Evolutionary conservation across 1,284 basidiomycete species (phyloP).

Genomic region (Cutaneotrichosporon sp.): DNA sequence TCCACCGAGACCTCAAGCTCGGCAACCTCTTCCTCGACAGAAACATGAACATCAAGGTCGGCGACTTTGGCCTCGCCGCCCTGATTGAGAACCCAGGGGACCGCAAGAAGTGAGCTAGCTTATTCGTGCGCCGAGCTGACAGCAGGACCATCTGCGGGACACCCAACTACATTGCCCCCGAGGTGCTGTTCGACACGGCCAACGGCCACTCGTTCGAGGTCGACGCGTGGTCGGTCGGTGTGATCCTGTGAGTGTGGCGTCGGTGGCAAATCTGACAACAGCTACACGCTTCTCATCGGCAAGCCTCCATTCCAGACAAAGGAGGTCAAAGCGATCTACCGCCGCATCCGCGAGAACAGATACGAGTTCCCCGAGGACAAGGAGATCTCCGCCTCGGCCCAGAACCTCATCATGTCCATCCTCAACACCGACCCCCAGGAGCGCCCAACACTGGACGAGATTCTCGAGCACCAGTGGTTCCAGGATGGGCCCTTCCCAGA

Average conservation of each 20-base stretch:
- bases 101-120: slow-evolving; percentile 80
- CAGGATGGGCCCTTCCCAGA: slow-evolving; percentile 75
- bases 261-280: slow-evolving; percentile 21
- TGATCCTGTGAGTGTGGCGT: slow-evolving; percentile 68
- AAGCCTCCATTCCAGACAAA: slow-evolving; percentile 97
- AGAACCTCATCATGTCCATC: slow-evolving; percentile 79
- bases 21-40: slow-evolving; percentile 93
- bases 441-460: slow-evolving; percentile 81
- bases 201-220: slow-evolving; percentile 98
- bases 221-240: slow-evolving; percentile 96
- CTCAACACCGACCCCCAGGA: slow-evolving; percentile 76
- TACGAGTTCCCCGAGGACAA: slow-evolving; percentile 88
- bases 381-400: slow-evolving; percentile 68
- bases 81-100: slow-evolving; percentile 95
- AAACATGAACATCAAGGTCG: slow-evolving; percentile 94
- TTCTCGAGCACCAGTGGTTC: slow-evolving; percentile 86
- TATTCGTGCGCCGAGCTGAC: background rate
- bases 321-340: slow-evolving; percentile 92
- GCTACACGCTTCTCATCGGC: slow-evolving; percentile 89
- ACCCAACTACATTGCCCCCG: slow-evolving; percentile 98
- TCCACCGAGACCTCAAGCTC: slow-evolving; percentile 93
- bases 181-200: slow-evolving; percentile 92
- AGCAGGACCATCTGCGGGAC: slow-evolving; percentile 89
- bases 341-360: slow-evolving; percentile 91
- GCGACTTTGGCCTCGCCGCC: slow-evolving; percentile 95